Conservation (phyloP, 179 eudicot species). For the Dionaea muscipula region DNA sequence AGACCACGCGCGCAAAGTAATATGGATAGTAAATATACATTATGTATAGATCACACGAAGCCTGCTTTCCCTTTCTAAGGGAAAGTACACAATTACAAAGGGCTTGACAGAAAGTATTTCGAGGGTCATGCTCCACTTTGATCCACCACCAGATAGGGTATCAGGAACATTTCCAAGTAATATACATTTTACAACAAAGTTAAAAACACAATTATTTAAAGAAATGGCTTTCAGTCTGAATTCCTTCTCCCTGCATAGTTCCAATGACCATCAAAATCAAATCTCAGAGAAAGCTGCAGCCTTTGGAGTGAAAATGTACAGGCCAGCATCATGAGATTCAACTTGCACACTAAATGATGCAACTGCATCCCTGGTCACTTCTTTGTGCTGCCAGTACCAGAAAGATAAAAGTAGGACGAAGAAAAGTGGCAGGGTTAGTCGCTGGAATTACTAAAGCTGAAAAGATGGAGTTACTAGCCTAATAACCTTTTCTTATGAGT, state of each 20-base stretch:
- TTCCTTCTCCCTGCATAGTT: not conserved
- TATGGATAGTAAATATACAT: too few species aligned
- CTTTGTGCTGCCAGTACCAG: conserved; percentile 58
- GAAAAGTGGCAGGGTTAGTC: not conserved
- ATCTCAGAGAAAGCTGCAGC: conserved; percentile 8
- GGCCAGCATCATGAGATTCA: conserved; percentile 54
- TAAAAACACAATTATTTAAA: too few species aligned
- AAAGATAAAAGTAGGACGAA: conserved; percentile 8
- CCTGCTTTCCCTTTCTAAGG: too few species aligned
- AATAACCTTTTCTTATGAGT: too few species aligned
- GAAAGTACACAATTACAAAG: too few species aligned
- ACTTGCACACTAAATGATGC: conserved; percentile 49
- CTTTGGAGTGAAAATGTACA: conserved; percentile 62
- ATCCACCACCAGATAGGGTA: too few species aligned
- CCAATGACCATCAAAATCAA: not conserved
- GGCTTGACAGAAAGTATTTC: too few species aligned
- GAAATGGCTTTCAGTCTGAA: not conserved
- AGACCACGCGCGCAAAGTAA: too few species aligned
- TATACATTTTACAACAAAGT: too few species aligned
- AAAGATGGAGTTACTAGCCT: not conserved
- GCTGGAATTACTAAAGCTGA: not conserved
- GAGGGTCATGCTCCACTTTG: too few species aligned
- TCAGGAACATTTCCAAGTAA: too few species aligned
- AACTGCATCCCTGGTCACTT: conserved; percentile 29
- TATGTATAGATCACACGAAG: too few species aligned